A percentile compares a stretch with the other conserved stretches of the same genome.
Evolutionary conservation across 2,329 filamentous ascomycete species (phyloP).

Genomic region (Scedosporium aurantiacum): DNA sequence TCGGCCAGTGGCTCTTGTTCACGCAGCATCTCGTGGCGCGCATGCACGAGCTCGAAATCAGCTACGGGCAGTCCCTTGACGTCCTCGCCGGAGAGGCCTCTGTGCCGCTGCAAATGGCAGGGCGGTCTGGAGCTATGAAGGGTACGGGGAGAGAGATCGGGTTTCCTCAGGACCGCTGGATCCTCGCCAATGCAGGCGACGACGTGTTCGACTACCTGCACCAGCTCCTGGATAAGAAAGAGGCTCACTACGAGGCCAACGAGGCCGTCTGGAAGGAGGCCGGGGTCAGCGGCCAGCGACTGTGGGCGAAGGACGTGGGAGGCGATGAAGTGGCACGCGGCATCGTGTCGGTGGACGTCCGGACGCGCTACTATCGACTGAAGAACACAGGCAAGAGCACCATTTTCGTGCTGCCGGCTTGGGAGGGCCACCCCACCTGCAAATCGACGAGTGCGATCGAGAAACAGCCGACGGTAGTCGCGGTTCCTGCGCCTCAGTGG

Average conservation of each 20-base stretch:
- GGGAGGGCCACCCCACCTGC: constrained; percentile 32
- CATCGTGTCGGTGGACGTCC: constrained; percentile 36
- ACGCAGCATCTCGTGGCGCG: constrained; percentile 41
- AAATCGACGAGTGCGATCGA: constrained; percentile 34
- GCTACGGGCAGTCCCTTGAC: constrained; percentile 39
- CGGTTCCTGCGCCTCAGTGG: constrained; percentile 19
- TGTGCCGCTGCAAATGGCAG: constrained; percentile 40
- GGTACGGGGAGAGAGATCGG: constrained; percentile 35
- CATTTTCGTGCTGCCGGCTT: constrained; percentile 42
- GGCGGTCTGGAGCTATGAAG: constrained; percentile 39
- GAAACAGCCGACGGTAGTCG: constrained; percentile 26
- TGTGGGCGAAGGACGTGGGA: constrained; percentile 18
- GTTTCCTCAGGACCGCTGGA: constrained; percentile 43
- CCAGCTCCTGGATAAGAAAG: constrained; percentile 32
- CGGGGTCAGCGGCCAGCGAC: constrained; percentile 30
- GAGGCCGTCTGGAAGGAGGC: constrained; percentile 22
- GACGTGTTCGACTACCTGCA: constrained; percentile 38
- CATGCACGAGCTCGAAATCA: constrained; percentile 45
- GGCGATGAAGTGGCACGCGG: constrained; percentile 26
- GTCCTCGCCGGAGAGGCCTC: constrained; percentile 36
- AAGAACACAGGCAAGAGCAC: constrained; percentile 31
- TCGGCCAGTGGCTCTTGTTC: constrained; percentile 47
- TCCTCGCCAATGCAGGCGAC: constrained; percentile 43
- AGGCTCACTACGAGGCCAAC: constrained; percentile 26
- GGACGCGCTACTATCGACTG: constrained; percentile 41